These are phyloP conservation scores for Hypoxylon rubiginosum DNA, from an alignment of 2,329 filamentous ascomycete species.

Conservation along the genomic window DNA sequence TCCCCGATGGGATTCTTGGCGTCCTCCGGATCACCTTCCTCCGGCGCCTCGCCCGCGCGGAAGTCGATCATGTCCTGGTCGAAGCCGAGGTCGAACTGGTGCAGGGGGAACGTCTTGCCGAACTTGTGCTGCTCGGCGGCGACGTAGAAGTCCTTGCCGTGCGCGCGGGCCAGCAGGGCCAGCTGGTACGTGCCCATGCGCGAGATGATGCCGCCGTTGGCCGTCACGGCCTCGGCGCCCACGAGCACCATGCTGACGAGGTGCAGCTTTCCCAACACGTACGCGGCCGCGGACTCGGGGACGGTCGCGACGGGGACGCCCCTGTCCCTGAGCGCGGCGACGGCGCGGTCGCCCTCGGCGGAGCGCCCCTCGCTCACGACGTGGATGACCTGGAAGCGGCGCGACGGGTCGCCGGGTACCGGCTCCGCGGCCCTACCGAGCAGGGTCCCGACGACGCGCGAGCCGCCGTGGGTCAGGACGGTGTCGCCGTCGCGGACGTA, in stretches of 20 bases:
- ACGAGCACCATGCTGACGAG: conserved; percentile 76
- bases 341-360: conserved; percentile 77
- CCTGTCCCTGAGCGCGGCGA: conserved; percentile 76
- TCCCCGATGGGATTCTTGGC: conserved; percentile 29
- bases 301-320: conserved; percentile 89
- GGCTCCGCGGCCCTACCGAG: conserved; percentile 80
- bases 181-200: conserved; percentile 89
- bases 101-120: conserved; percentile 85
- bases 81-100: conserved; percentile 69
- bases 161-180: conserved; percentile 80
- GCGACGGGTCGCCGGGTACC: conserved; percentile 64
- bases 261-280: conserved; percentile 74
- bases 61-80: conserved; percentile 55
- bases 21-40: conserved; percentile 28
- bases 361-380: conserved; percentile 69
- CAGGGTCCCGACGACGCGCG: conserved; percentile 83
- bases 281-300: conserved; percentile 80
- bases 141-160: conserved; percentile 80
- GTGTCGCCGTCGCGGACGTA: conserved; percentile 84
- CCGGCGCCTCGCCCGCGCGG: conserved; percentile 34
- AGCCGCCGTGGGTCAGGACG: conserved; percentile 92
- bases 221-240: conserved; percentile 87
- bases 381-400: conserved; percentile 86
- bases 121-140: conserved; percentile 98
- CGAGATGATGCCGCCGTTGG: conserved; percentile 93